Percentiles rank a stretch among this genome's conserved stretches.
Conservation (phyloP, 2,329 filamentous ascomycete species). For the Penicillium glabrum region DNA sequence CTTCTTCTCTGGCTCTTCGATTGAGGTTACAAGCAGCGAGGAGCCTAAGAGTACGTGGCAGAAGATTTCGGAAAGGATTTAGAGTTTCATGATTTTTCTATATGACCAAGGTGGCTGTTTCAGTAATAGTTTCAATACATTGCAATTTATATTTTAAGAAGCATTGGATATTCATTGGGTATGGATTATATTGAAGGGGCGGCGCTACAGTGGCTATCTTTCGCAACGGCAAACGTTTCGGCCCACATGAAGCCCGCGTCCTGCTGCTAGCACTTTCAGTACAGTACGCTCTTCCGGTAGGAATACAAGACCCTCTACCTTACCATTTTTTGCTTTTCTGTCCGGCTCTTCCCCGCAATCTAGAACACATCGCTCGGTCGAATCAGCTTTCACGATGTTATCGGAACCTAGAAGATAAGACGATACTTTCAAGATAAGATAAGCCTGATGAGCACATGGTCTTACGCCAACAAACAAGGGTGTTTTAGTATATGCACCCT, state of each 20-base stretch:
- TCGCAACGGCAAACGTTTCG: no score
- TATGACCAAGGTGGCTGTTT: neutral
- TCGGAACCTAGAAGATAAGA: neutral
- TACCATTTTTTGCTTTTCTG: neutral
- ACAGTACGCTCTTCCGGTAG: neutral
- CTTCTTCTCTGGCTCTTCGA: constrained; percentile 21
- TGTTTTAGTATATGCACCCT: no score
- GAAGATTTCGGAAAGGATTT: constrained; percentile 10
- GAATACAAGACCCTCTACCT: neutral
- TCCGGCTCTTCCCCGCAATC: neutral
- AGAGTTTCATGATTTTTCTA: neutral
- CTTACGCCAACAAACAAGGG: neutral
- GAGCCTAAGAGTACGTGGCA: constrained; percentile 1
- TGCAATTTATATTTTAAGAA: neutral
- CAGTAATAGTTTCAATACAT: neutral
- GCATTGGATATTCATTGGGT: no score
- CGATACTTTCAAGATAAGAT: neutral
- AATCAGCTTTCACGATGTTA: neutral
- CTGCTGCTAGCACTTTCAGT: no score
- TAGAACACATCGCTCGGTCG: neutral
- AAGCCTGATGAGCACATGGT: neutral
- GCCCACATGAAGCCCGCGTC: no score
- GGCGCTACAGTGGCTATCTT: no score
- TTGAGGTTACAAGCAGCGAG: constrained; percentile 13
- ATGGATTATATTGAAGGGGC: no score